Base-by-base conservation (phyloP, 2,329 filamentous ascomycete genomes). In the Penicillium sp. region DNA sequence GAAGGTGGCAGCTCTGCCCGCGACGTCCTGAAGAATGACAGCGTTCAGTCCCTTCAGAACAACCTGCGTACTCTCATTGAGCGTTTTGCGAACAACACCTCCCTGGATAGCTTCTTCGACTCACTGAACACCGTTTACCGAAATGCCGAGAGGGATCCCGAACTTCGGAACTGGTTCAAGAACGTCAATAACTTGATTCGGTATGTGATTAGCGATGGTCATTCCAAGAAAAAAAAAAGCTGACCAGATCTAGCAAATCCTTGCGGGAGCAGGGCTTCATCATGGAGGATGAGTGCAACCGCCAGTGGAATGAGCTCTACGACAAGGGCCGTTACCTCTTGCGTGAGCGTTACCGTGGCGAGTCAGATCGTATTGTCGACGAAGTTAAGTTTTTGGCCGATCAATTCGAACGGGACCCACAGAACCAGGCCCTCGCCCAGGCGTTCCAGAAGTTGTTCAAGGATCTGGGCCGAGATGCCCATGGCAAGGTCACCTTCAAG, bases 11-110 rank as follows among this genome's bases (percentile, higher is more conserved):
- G 84, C 56, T 83, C 87, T 39, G 83, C 91, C 44, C 87, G 91
- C 81, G 86, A 88, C 75, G 84, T 88, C 59, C 86, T 89, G 65
- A 72, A 74, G 55, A 81, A 85, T 62, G 79, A 84, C 59, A 80
- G 82, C 54, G 77, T 97, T 46, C 77, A 84, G 51, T 79, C 81
- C 51, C 91, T 90, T 48, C 90, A 97, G 77, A 79, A 83, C 74
- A 87, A 96, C 69, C 81, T 96, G 55, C 90, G 87, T 79, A 90
- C 85, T 8, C 80, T 99, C 18, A 86, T 99, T 62, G 94, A 97
- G 79, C 89, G 94, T 44, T 97, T 97, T 66, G 94, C 94, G 70
- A 97, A 99, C 74, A 87, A 87, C 67, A 97, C 94, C 8, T 97
- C 92, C 0, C 85, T 86, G 32, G 88, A 95, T 60, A 90, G 96